Percentiles rank a stretch among this genome's conserved stretches.
phyloP scores from a whole-genome alignment of 2,329 filamentous ascomycete species.

The Lizonia empirigonia region DNA sequence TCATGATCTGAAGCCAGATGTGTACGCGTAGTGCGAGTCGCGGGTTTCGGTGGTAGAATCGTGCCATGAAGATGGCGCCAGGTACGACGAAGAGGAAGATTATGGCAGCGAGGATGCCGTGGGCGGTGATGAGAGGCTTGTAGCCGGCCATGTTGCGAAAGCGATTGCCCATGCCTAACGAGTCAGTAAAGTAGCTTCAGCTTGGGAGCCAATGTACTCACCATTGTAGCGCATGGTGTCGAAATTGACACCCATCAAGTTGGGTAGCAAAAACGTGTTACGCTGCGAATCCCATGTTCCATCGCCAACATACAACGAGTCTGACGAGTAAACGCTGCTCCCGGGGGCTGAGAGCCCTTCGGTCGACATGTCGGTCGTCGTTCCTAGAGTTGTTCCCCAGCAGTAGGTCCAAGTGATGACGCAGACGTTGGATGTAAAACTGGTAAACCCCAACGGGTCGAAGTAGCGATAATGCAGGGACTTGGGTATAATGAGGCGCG shows the following conservation, averaged over 20 bases:
- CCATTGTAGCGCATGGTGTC: slow-evolving; percentile 86
- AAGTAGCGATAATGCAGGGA: slow-evolving; percentile 11
- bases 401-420: slow-evolving; percentile 6
- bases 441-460: slow-evolving; percentile 7
- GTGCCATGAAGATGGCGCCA: slow-evolving; percentile 72
- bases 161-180: slow-evolving; percentile 79
- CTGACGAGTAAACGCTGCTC: slow-evolving; percentile 73
- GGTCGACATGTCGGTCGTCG: slow-evolving; percentile 32
- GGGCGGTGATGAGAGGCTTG: slow-evolving; percentile 70
- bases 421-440: slow-evolving; percentile 18
- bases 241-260: slow-evolving; percentile 76
- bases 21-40: slow-evolving; percentile 70
- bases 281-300: slow-evolving; percentile 81
- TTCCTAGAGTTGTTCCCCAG: neutral
- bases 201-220: slow-evolving; percentile 43
- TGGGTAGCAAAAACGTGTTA: slow-evolving; percentile 79
- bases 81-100: slow-evolving; percentile 78
- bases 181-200: slow-evolving; percentile 18
- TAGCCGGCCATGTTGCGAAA: slow-evolving; percentile 74
- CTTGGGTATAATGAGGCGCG: slow-evolving; percentile 16
- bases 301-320: slow-evolving; percentile 78
- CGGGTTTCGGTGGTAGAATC: slow-evolving; percentile 70
- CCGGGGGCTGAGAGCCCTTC: slow-evolving; percentile 68
- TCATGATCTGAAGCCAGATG: slow-evolving; percentile 74
- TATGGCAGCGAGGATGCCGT: slow-evolving; percentile 73